Evolutionary conservation across 2,329 filamentous ascomycete genomes (phyloP).

Genomic region (Diaporthe vexans): DNA sequence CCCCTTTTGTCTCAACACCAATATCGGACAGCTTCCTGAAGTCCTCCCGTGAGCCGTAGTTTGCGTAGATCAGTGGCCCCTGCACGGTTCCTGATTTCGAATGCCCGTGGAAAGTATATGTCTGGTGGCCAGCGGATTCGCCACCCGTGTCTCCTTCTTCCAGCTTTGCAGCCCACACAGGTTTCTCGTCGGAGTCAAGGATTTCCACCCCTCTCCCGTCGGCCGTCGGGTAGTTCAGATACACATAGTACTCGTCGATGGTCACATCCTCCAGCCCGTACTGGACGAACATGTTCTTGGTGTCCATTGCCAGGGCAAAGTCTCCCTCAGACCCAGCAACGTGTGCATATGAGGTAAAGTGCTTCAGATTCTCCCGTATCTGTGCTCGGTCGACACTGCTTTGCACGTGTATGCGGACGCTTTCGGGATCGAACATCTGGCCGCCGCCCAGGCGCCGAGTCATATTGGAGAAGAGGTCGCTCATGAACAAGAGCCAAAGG

Average conservation of each 20-base stretch:
- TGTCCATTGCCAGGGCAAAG: conserved; percentile 86
- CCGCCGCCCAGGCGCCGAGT: conserved; percentile 73
- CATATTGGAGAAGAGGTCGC: conserved; percentile 82
- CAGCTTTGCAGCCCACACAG: conserved; percentile 82
- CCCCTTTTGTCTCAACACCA: conserved; percentile 80
- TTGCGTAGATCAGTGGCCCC: conserved; percentile 90
- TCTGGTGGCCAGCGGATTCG: conserved; percentile 76
- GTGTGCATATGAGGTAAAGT: conserved; percentile 88
- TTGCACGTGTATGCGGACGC: conserved; percentile 82
- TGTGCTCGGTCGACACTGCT: conserved; percentile 77
- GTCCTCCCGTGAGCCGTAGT: conserved; percentile 89
- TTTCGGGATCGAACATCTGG: conserved; percentile 86
- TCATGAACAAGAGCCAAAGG: conserved; percentile 88
- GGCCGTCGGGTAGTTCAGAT: conserved; percentile 88
- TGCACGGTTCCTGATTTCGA: conserved; percentile 89
- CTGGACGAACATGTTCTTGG: conserved; percentile 81
- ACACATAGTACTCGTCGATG: conserved; percentile 87
- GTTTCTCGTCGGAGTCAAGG: conserved; percentile 73
- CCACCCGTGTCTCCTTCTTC: conserved; percentile 83
- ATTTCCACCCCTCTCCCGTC: conserved; percentile 87
- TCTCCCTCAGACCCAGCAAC: conserved; percentile 96
- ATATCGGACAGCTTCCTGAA: conserved; percentile 80
- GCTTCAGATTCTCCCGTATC: conserved; percentile 80
- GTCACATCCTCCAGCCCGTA: conserved; percentile 81
- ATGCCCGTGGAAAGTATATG: conserved; percentile 87